A percentile compares a stretch with the other conserved stretches of the same genome.
These are phyloP conservation scores for Setomelanomma holmii DNA, from an alignment of 2,329 filamentous ascomycete genomes.

Conservation along the genomic window DNA sequence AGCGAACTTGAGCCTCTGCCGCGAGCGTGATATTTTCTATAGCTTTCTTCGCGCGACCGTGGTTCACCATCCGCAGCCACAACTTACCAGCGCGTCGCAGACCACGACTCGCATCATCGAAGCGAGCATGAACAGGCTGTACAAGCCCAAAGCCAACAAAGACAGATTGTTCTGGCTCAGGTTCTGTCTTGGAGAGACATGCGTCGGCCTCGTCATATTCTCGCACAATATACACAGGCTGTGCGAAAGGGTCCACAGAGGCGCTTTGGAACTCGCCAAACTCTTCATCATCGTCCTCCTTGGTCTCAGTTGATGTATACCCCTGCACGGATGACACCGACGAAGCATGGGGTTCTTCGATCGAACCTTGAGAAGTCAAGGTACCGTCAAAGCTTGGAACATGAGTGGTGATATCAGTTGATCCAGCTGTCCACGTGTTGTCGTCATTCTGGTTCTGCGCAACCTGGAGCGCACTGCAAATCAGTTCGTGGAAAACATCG, in stretches of 20 bases:
- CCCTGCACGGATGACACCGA: no score
- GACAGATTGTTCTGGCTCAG: neutral
- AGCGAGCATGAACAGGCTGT: neutral
- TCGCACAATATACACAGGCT: conserved; percentile 3
- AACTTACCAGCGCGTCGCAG: conserved; percentile 11
- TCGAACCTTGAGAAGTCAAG: no score
- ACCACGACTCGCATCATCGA: conserved; percentile 8
- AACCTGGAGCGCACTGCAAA: neutral
- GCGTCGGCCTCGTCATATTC: neutral
- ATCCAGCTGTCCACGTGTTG: neutral
- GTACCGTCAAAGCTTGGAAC: neutral
- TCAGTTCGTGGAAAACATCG: neutral
- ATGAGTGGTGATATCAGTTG: neutral
- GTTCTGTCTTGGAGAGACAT: neutral
- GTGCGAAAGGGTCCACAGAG: conserved; percentile 3
- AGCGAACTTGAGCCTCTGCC: no score
- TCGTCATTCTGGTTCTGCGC: neutral
- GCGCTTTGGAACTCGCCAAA: conserved; percentile 13
- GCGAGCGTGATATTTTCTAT: neutral
- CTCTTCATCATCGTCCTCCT: conserved; percentile 11
- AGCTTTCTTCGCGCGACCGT: neutral
- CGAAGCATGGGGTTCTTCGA: no score
- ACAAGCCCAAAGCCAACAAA: neutral
- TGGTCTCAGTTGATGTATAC: no score
- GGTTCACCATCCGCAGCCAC: neutral